A percentile compares a stretch with the other conserved stretches of the same genome.
These are phyloP conservation scores for Trametes cingulata DNA, from an alignment of 768 basidiomycete genomes.

Conservation along the genomic window DNA sequence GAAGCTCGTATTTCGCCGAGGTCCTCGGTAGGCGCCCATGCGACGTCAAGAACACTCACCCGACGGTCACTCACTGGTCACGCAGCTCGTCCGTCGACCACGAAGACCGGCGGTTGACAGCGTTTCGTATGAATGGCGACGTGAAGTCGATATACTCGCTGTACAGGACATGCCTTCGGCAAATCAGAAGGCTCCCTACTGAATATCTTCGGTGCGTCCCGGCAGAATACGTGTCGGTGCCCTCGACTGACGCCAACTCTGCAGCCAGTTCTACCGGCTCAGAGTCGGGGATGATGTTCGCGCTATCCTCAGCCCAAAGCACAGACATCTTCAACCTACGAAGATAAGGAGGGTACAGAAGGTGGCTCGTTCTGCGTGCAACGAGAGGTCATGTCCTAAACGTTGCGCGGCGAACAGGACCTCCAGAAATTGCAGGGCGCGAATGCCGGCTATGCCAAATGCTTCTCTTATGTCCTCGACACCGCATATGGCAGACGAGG, in stretches of 20 bases:
- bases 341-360: conserved; percentile 54
- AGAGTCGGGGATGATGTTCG: conserved; percentile 60
- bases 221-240: conserved; percentile 6
- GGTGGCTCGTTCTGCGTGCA: conserved; percentile 37
- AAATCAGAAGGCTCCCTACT: conserved; percentile 46
- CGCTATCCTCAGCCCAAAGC: conserved; percentile 41
- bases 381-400: background rate
- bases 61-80: background rate
- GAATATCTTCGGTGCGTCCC: conserved; percentile 45
- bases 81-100: background rate
- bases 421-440: conserved; percentile 54
- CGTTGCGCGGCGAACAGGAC: conserved; percentile 42
- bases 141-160: conserved; percentile 30
- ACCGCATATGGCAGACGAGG: conserved; percentile 78
- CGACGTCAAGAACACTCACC: background rate
- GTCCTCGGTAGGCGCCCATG: background rate
- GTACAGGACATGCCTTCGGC: conserved; percentile 43
- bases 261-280: conserved; percentile 65
- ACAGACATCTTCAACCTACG: conserved; percentile 32
- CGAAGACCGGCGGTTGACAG: background rate
- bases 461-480: conserved; percentile 61
- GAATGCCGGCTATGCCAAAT: conserved; percentile 47
- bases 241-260: conserved; percentile 1
- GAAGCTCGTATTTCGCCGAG: conserved; percentile 4
- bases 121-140: conserved; percentile 17